Conservation (phyloP, 805 yeast species). For the Candida stauntonica region DNA sequence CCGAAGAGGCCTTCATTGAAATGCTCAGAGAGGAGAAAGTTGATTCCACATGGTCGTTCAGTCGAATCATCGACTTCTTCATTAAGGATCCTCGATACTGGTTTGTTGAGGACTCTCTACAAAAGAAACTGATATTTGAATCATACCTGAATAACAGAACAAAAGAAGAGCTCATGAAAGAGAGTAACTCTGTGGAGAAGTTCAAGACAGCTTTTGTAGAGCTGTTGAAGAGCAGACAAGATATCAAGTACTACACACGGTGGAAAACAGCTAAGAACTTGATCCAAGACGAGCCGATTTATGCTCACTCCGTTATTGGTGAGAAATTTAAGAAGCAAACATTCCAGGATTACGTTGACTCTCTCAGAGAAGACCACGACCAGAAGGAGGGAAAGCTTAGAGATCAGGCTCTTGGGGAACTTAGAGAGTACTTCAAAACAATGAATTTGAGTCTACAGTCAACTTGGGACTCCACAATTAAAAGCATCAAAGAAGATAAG, state of each 20-base stretch:
- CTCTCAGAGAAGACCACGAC: slow-evolving; percentile 32
- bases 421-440: slow-evolving; percentile 45
- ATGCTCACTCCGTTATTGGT: slow-evolving; percentile 53
- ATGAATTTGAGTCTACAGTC: slow-evolving; percentile 26
- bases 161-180: slow-evolving; percentile 47
- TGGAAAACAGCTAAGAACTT: slow-evolving; percentile 57
- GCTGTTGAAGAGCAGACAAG: slow-evolving; percentile 39
- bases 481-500: slow-evolving; percentile 32
- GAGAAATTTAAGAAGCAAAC: slow-evolving; percentile 53
- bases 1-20: slow-evolving; percentile 42
- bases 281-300: slow-evolving; percentile 62
- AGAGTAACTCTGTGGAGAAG: slow-evolving; percentile 47
- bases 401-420: slow-evolving; percentile 47
- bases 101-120: slow-evolving; percentile 56
- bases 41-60: slow-evolving; percentile 74
- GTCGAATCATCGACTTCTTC: slow-evolving; percentile 53
- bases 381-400: slow-evolving; percentile 28
- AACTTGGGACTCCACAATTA: slow-evolving; percentile 20
- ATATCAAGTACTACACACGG: slow-evolving; percentile 52
- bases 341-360: slow-evolving; percentile 45
- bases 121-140: slow-evolving; percentile 60
- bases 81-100: slow-evolving; percentile 63
- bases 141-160: slow-evolving; percentile 51
- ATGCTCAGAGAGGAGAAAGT: slow-evolving; percentile 55
- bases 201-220: slow-evolving; percentile 51